Base-by-base conservation (phyloP, 257 asterid genomes). In the Anisodus tanguticus region DNA sequence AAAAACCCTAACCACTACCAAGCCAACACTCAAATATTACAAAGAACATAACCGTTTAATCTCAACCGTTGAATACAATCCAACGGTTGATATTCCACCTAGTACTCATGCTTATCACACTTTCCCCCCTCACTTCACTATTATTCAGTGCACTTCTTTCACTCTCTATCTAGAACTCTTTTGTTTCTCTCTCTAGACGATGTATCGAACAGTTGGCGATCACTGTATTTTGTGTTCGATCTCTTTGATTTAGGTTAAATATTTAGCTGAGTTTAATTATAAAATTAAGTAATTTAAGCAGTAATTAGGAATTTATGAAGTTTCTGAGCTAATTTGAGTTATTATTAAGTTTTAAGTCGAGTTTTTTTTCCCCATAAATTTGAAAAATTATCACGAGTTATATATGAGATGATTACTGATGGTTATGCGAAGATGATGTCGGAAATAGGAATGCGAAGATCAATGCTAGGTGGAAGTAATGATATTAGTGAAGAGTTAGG, bases 401-500 rank as follows among this genome's bases (percentile, higher is more conserved):
- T 41, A 41, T 41, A 41, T 41, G 84, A 5, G 55, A 85, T 90
- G 92, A 87, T 91, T 85, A 88, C 89, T 62, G 90, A 88, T 64
- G 84, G 87, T 83, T 91, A 90, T 72, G 79, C 90, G 54, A 89
- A 88, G 85, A 90, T 85, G 92, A 83, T 85, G 82, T 85, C 93
- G 59, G 94, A 90, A 62, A 87, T 87, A 54, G 91, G 89, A 86
- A 86, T 85, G 90, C 89, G 91, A 31, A 31, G 35, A 81, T 83
- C 91, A 74, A 60, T 80, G 92, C 66, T 77, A 60, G 85, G 87
- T 53, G 88, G 78, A n/a, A 80, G 83, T 47, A 84, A 69, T 26
- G 93, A 92, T 76, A 91, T 79, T 83, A 72, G 86, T 55, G 94
- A 91, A 22, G 97, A 93, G 85, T 68, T 90, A 66, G 91, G 84